These are phyloP conservation scores for Ganoderma lingzhi DNA, from an alignment of 1,284 basidiomycete species.

Conservation along the genomic window DNA sequence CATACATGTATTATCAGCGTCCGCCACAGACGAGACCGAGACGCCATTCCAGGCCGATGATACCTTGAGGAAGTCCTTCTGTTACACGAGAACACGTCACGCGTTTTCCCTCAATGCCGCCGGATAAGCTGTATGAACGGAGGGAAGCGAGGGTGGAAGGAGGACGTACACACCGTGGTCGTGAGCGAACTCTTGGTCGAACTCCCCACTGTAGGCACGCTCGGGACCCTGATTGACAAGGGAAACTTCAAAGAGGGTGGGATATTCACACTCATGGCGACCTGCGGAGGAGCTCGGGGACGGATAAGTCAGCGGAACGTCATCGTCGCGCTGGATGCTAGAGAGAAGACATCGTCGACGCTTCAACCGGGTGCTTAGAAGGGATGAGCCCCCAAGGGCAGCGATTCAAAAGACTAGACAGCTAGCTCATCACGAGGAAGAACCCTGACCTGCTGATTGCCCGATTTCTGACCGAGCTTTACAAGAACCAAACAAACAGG, in stretches of 20 bases:
- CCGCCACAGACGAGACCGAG: background rate
- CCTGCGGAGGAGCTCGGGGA: background rate
- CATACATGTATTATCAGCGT: background rate
- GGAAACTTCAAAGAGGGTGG: background rate
- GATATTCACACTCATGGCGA: too few relatives aligned
- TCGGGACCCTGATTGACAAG: background rate
- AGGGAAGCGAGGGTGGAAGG: constrained; percentile 17
- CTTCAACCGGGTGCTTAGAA: background rate
- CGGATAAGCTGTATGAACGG: constrained; percentile 14
- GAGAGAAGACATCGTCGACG: background rate
- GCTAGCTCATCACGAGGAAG: background rate
- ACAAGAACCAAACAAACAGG: background rate
- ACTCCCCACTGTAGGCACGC: background rate
- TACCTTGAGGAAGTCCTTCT: constrained; percentile 15
- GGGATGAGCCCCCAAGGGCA: background rate
- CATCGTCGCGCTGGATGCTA: background rate
- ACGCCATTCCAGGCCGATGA: constrained; percentile 19
- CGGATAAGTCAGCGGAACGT: background rate
- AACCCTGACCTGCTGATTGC: background rate
- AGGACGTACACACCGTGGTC: constrained; percentile 13
- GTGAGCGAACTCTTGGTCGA: background rate
- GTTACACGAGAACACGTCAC: constrained; percentile 32
- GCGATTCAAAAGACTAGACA: background rate
- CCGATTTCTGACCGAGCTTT: background rate
- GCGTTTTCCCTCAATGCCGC: constrained; percentile 21